Conservation (phyloP, 306 rosid genomes). For the Cicer bijugum region DNA sequence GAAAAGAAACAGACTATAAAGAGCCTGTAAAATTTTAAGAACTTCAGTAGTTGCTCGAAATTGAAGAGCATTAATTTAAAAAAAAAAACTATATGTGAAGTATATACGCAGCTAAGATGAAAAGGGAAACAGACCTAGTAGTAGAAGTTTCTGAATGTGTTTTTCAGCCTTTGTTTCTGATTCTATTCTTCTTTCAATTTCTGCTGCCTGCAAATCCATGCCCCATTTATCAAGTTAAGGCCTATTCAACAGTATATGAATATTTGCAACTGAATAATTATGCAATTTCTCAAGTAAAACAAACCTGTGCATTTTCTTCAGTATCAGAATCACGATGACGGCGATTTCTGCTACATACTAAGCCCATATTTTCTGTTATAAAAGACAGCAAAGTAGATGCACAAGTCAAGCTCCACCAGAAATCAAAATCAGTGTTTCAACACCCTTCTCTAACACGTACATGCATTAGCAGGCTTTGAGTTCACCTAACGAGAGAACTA, state of each 20-base stretch:
- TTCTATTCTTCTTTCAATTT: slow-evolving; percentile 90
- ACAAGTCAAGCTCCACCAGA: slow-evolving; percentile 58
- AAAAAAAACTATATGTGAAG: slow-evolving; percentile 12
- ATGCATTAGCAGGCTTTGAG: too few relatives aligned
- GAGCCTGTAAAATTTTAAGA: slow-evolving; percentile 12
- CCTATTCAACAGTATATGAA: slow-evolving; percentile 7
- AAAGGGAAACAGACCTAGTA: slow-evolving; percentile 66
- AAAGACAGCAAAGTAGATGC: slow-evolving; percentile 68
- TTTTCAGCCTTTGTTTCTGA: slow-evolving; percentile 92
- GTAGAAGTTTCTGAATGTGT: slow-evolving; percentile 89
- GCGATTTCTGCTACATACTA: slow-evolving; percentile 84
- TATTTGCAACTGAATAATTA: not conserved
- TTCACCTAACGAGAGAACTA: slow-evolving; percentile 39
- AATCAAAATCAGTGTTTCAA: slow-evolving; percentile 41
- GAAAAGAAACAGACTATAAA: not conserved
- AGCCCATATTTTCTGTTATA: slow-evolving; percentile 81
- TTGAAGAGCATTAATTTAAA: not conserved
- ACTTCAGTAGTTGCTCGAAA: not conserved
- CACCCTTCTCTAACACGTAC: slow-evolving; percentile 31
- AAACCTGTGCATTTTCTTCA: slow-evolving; percentile 88
- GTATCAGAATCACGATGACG: slow-evolving; percentile 66
- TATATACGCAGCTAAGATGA: slow-evolving; percentile 20
- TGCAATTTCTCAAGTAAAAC: slow-evolving; percentile 21
- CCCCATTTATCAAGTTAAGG: slow-evolving; percentile 34
- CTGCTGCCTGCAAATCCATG: slow-evolving; percentile 75